A percentile compares a stretch with the other conserved stretches of the same genome.
Conservation (phyloP, 768 basidiomycete genomes). For the Candolleomyces aberdarensis region DNA sequence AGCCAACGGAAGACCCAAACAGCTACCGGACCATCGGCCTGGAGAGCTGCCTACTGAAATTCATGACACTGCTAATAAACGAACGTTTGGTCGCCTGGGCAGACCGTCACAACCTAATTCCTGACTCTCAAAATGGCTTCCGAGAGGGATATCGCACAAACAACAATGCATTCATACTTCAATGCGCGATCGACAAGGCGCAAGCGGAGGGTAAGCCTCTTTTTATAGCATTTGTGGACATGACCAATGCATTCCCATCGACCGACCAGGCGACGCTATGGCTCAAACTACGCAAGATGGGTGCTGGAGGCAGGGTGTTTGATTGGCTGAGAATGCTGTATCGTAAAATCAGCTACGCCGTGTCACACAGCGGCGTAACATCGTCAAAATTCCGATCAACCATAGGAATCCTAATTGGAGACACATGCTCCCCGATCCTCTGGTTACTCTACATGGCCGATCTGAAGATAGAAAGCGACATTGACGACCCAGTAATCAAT, state of each 20-base stretch:
- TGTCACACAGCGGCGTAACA: conserved; percentile 10
- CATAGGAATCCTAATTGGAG: conserved; percentile 24
- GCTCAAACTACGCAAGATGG: conserved; percentile 21
- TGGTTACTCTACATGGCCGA: conserved; percentile 25
- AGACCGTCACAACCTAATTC: background rate
- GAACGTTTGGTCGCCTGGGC: background rate
- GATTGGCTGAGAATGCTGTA: conserved; percentile 27
- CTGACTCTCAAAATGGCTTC: conserved; percentile 18
- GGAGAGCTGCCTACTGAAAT: conserved; percentile 27
- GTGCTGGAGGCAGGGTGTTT: conserved; percentile 23
- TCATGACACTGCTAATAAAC: conserved; percentile 24
- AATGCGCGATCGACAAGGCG: conserved; percentile 20
- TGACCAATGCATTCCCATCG: conserved; percentile 34
- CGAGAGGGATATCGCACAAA: conserved; percentile 12
- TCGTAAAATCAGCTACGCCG: conserved; percentile 17
- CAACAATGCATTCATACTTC: conserved; percentile 18
- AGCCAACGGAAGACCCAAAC: conserved; percentile 13
- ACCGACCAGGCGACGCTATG: conserved; percentile 28
- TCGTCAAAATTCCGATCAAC: conserved; percentile 16
- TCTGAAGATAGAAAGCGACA: conserved; percentile 9
- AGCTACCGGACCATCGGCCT: conserved; percentile 26
- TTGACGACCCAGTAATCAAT: conserved; percentile 15
- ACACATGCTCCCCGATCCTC: conserved; percentile 22
- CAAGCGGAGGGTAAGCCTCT: conserved; percentile 14
- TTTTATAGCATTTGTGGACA: conserved; percentile 19